A percentile compares a stretch with the other conserved stretches of the same genome.
Evolutionary conservation across 768 basidiomycete species (phyloP).

Genomic region (Termitomyces sp.): DNA sequence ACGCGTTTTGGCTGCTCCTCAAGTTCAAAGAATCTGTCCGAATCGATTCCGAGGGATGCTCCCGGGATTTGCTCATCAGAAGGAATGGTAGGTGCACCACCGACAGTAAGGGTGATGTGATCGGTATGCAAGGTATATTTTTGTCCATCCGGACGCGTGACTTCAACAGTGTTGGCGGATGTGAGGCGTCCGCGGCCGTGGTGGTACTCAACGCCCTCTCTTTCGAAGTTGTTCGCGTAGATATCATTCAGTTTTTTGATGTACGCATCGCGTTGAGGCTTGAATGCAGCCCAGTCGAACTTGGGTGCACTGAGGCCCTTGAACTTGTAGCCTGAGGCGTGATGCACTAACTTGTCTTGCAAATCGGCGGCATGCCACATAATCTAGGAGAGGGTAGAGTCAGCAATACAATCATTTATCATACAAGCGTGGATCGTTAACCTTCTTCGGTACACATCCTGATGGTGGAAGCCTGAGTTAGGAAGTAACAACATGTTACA

Average conservation of each 20-base stretch:
- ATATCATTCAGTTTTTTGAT: conserved; percentile 87
- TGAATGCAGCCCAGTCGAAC: conserved; percentile 91
- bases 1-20: conserved; percentile 90
- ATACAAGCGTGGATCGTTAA: background rate
- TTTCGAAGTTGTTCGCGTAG: conserved; percentile 85
- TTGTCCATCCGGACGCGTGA: conserved; percentile 64
- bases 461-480: background rate
- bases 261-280: conserved; percentile 94
- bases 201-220: conserved; percentile 87
- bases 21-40: conserved; percentile 96
- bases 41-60: conserved; percentile 85
- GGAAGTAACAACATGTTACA: background rate
- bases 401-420: background rate
- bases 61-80: conserved; percentile 82
- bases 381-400: conserved; percentile 50
- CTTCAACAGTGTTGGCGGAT: conserved; percentile 68
- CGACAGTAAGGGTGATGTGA: conserved; percentile 81
- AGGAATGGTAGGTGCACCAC: conserved; percentile 82
- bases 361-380: conserved; percentile 98
- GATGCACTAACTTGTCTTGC: conserved; percentile 79
- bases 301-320: conserved; percentile 54
- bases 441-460: conserved; percentile 99
- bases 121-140: conserved; percentile 76
- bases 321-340: conserved; percentile 72
- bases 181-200: conserved; percentile 73